Evolutionary conservation across 352 stramenopile species (phyloP), one percentile per base, ranked within the genome.

Genomic region (Globisporangium perplexum): DNA sequence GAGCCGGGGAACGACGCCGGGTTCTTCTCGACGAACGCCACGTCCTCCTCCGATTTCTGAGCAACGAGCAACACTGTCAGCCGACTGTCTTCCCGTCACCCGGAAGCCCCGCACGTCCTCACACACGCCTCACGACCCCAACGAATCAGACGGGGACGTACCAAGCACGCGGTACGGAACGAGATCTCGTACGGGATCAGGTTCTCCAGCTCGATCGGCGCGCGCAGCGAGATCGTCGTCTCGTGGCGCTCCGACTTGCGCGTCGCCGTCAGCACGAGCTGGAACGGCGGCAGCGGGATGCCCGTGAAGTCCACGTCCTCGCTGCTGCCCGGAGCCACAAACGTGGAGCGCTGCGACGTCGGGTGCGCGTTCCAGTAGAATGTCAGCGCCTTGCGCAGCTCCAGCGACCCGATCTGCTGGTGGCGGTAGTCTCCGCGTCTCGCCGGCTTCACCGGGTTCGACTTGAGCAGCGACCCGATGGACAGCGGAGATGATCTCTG

Each of bases 221-320:
- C 68, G 10, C 74, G 74, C 30, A 93, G 62, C 3, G 73, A 78
- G 49, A 92, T 82, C 36, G 77, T 72, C 23, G 78, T 87, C 58
- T 92, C 81, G 22, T 88, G 77, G 24, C 81, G 79, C 46, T 92
- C 78, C 0, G 81, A 89, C 57, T 92, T 92, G 7, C 78, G 69
- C 41, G 74, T 63, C 20, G 69, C 77, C 2, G 81, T 90, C 41
- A 92, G 31, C 46, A 92, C 83, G 23, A 92, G 54, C 69, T 92
- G 81, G 39, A 88, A 90, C 20, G 81, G 78, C 24, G 81, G 76
- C 1, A 84, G 42, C 17, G 77, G 77, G 1, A 86, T 53, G 8
- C 44, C 49, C 2, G 50, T 36, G 33, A 62, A 62, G 30, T 57
- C 50, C 18, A 53, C 30, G 3, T 30, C 43, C n/a, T 53, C 53